Evolutionary conservation across 768 basidiomycete genomes (phyloP).

Genomic region (Podaxis sp.): DNA sequence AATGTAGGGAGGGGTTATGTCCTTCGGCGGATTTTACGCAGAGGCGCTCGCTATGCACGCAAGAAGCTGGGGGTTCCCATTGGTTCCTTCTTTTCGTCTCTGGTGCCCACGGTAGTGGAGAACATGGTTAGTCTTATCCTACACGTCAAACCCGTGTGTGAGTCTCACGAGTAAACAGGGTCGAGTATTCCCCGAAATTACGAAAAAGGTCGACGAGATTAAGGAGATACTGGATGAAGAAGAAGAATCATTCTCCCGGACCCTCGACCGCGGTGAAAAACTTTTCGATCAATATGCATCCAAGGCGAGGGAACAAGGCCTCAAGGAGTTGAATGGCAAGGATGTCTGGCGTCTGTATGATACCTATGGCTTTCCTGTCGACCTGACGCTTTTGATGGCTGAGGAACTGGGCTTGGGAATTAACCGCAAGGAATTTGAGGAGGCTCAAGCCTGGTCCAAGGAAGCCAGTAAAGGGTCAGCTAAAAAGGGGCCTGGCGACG

Average conservation of each 20-base stretch:
- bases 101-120: slow-evolving; percentile 87
- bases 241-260: slow-evolving; percentile 96
- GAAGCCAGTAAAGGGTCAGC: slow-evolving; percentile 85
- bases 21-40: slow-evolving; percentile 86
- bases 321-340: slow-evolving; percentile 74
- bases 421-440: slow-evolving; percentile 87
- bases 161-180: slow-evolving; percentile 49
- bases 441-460: slow-evolving; percentile 83
- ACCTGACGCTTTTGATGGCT: slow-evolving; percentile 95
- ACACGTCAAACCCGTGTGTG: neutral
- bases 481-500: slow-evolving; percentile 66
- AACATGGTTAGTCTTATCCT: slow-evolving; percentile 63
- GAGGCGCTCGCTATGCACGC: slow-evolving; percentile 93
- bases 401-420: slow-evolving; percentile 84
- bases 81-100: slow-evolving; percentile 91
- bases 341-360: slow-evolving; percentile 98
- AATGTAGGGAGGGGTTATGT: slow-evolving; percentile 98
- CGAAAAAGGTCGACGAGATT: slow-evolving; percentile 74
- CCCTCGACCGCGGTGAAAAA: slow-evolving; percentile 94
- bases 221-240: slow-evolving; percentile 97
- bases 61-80: slow-evolving; percentile 93
- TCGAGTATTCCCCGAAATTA: slow-evolving; percentile 89
- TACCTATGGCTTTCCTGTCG: slow-evolving; percentile 97
- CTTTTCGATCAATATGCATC: slow-evolving; percentile 88
- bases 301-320: slow-evolving; percentile 59